A percentile compares a stretch with the other conserved stretches of the same genome.
Evolutionary conservation across 1,284 basidiomycete genomes (phyloP).

Genomic region (Veloboletus limbatus): DNA sequence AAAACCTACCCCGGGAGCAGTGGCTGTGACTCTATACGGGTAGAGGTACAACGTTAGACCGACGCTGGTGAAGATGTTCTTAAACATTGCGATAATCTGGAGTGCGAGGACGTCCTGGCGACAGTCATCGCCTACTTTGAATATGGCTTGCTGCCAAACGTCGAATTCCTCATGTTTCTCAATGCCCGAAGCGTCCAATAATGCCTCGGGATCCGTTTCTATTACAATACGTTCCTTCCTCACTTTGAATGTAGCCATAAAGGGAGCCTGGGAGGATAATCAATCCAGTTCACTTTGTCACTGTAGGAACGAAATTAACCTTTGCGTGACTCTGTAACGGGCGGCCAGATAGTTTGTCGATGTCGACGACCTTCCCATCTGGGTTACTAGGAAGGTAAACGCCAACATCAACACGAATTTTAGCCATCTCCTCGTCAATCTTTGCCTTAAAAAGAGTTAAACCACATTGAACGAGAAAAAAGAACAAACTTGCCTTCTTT

Average conservation of each 20-base stretch:
- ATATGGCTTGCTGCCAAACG: constrained; percentile 98
- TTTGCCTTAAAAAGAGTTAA: constrained; percentile 64
- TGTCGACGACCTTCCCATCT: constrained; percentile 93
- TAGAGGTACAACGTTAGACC: constrained; percentile 92
- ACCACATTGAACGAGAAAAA: neutral
- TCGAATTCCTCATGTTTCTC: constrained; percentile 74
- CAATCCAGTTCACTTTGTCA: neutral
- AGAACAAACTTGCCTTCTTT: constrained; percentile 72
- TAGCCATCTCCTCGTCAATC: constrained; percentile 99
- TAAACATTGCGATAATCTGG: constrained; percentile 99
- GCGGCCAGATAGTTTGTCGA: constrained; percentile 94
- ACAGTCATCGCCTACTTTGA: constrained; percentile 99
- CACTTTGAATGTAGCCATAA: constrained; percentile 99
- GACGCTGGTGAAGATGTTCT: constrained; percentile 90
- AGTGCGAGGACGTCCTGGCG: constrained; percentile 96
- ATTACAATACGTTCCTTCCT: constrained; percentile 72
- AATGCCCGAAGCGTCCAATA: constrained; percentile 56
- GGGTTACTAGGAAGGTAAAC: constrained; percentile 98
- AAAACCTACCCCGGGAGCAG: constrained; percentile 83
- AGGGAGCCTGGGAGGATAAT: constrained; percentile 74
- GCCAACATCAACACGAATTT: constrained; percentile 88
- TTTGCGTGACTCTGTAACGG: constrained; percentile 98
- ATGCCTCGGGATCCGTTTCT: constrained; percentile 62
- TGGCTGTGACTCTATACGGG: constrained; percentile 97
- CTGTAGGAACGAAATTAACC: constrained; percentile 40